Evolutionary conservation across 768 basidiomycete species (phyloP).

Genomic region (Panaeolus papilionaceus): DNA sequence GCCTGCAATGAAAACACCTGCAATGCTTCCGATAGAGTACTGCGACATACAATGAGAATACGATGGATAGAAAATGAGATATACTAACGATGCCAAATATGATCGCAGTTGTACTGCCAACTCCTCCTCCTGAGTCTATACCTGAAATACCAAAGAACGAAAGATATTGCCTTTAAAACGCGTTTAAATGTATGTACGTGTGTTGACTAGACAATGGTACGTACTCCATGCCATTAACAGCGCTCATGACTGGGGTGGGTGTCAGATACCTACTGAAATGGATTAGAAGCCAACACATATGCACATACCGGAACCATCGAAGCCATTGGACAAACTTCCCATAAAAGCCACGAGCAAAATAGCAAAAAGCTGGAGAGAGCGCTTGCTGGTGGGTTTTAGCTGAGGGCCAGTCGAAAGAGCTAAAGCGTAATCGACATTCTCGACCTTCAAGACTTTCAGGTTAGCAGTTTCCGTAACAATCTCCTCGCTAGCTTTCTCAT

Average conservation of each 20-base stretch:
- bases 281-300: not conserved
- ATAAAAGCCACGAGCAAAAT: slow-evolving; percentile 51
- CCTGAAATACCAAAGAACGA: slow-evolving; percentile 47
- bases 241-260: slow-evolving; percentile 46
- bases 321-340: slow-evolving; percentile 53
- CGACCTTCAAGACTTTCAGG: slow-evolving; percentile 32
- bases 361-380: slow-evolving; percentile 47
- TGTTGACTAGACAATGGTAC: slow-evolving; percentile 19
- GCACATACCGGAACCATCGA: slow-evolving; percentile 49
- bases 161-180: slow-evolving; percentile 41
- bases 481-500: slow-evolving; percentile 11
- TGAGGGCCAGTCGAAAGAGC: slow-evolving; percentile 51
- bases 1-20: slow-evolving; percentile 46
- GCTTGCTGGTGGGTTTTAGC: slow-evolving; percentile 42
- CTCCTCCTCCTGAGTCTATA: slow-evolving; percentile 46
- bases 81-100: slow-evolving; percentile 51
- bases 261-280: not conserved
- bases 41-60: slow-evolving; percentile 22
- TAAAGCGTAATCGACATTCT: slow-evolving; percentile 50
- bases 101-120: slow-evolving; percentile 48
- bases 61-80: not conserved
- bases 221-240: slow-evolving; percentile 53
- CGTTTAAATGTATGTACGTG: slow-evolving; percentile 12
- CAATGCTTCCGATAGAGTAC: slow-evolving; percentile 52
- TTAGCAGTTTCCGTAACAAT: not conserved